phyloP scores from a whole-genome alignment of 2,329 filamentous ascomycete genomes.

The Fusarium penzigii region DNA sequence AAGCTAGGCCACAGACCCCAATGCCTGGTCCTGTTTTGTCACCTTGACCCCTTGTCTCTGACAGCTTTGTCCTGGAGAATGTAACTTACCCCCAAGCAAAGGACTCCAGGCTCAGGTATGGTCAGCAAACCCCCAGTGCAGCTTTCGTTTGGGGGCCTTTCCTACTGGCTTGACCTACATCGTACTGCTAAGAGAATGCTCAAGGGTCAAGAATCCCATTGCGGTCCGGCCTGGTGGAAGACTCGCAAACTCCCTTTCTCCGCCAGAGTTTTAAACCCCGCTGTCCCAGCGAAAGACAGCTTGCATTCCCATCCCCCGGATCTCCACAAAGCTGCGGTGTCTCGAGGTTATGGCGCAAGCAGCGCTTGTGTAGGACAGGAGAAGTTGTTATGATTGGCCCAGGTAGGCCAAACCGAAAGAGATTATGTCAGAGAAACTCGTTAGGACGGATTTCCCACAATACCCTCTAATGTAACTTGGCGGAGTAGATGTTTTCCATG shows the following conservation, averaged over 20 bases:
- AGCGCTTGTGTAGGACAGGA: constrained; percentile 16
- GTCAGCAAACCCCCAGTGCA: too few species aligned
- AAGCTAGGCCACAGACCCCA: too few species aligned
- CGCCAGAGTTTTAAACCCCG: constrained; percentile 21
- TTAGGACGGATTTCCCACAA: neutral
- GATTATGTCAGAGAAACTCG: neutral
- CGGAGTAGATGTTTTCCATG: neutral
- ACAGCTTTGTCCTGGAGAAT: too few species aligned
- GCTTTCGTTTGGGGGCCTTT: too few species aligned
- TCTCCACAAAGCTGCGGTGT: constrained; percentile 17
- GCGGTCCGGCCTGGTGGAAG: neutral
- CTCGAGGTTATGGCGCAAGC: constrained; percentile 22
- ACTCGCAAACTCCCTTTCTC: constrained; percentile 25
- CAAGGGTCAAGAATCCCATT: neutral
- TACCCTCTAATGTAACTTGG: neutral
- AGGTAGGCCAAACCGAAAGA: neutral
- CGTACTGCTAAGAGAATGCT: too few species aligned
- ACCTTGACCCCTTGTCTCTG: too few species aligned
- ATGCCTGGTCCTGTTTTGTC: too few species aligned
- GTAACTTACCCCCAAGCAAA: too few species aligned
- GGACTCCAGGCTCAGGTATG: too few species aligned
- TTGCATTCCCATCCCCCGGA: constrained; percentile 18
- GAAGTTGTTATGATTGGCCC: constrained; percentile 11
- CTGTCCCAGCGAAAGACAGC: constrained; percentile 19
- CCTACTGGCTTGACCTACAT: too few species aligned